Evolutionary conservation across 306 rosid species (phyloP).

Genomic region (Quercus parvula): DNA sequence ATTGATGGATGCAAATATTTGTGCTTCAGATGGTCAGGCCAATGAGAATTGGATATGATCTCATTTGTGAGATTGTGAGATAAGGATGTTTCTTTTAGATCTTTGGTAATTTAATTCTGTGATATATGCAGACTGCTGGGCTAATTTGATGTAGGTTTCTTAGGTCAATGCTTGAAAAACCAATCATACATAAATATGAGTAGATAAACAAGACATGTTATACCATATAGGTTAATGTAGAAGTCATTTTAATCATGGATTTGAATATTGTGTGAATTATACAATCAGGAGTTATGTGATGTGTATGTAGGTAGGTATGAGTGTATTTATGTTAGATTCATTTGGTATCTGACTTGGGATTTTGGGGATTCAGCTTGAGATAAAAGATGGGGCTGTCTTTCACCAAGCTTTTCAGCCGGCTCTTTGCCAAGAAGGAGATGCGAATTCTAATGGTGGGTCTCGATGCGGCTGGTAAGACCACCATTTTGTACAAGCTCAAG

Average conservation of each 20-base stretch:
- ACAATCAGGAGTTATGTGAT: background rate
- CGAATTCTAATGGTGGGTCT: conserved; percentile 51
- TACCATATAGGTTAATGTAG: background rate
- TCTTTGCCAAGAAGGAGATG: conserved; percentile 72
- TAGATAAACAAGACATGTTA: too few species aligned
- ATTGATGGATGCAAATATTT: background rate
- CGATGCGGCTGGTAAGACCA: conserved; percentile 68
- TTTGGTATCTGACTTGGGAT: conserved; percentile 5
- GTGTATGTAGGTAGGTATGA: conserved; percentile 4
- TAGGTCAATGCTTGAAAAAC: too few species aligned
- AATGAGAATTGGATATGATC: background rate
- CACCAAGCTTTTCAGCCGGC: conserved; percentile 70
- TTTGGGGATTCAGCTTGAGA: conserved; percentile 26
- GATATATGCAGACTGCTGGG: too few species aligned
- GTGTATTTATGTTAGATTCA: background rate
- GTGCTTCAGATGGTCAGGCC: background rate
- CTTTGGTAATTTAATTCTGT: background rate
- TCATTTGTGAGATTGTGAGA: background rate
- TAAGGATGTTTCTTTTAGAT: background rate
- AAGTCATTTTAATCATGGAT: background rate
- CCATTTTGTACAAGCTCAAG: conserved; percentile 74
- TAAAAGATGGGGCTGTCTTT: conserved; percentile 64
- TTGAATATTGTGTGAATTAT: background rate
- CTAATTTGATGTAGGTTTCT: too few species aligned
- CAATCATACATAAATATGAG: too few species aligned